These are phyloP conservation scores for Phlebopus sp. DNA, from an alignment of 1,284 basidiomycete species.

Conservation along the genomic window DNA sequence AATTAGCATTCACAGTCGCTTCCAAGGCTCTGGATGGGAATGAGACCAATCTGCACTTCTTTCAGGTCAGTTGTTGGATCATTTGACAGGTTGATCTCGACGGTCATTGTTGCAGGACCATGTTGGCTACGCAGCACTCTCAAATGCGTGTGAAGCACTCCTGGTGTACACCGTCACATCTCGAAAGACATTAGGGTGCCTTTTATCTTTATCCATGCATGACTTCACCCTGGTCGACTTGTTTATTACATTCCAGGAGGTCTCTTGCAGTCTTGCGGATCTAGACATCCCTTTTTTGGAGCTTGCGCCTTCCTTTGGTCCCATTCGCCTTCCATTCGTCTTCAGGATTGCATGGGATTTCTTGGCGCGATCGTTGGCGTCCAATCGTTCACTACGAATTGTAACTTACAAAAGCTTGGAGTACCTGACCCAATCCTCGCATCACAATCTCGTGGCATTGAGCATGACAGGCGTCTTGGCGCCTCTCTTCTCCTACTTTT, in stretches of 20 bases:
- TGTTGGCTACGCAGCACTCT: constrained; percentile 64
- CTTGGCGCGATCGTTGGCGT: constrained; percentile 30
- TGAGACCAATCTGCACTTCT: constrained; percentile 57
- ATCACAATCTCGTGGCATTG: constrained; percentile 66
- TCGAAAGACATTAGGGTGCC: constrained; percentile 56
- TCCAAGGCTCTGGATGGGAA: constrained; percentile 62
- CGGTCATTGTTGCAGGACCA: constrained; percentile 41
- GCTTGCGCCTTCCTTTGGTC: constrained; percentile 34
- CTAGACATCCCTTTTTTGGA: constrained; percentile 39
- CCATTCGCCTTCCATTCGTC: constrained; percentile 54
- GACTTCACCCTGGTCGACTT: constrained; percentile 56
- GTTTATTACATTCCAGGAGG: constrained; percentile 45
- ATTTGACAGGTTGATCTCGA: not conserved
- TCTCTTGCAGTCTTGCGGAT: constrained; percentile 33
- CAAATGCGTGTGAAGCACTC: constrained; percentile 52
- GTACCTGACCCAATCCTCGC: constrained; percentile 52
- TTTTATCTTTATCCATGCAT: constrained; percentile 60
- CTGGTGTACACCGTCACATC: constrained; percentile 45
- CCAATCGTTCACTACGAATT: constrained; percentile 41
- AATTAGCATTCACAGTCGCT: constrained; percentile 57
- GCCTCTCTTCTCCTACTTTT: constrained; percentile 45
- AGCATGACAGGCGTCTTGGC: constrained; percentile 54
- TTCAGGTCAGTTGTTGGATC: constrained; percentile 48
- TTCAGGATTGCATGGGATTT: constrained; percentile 54
- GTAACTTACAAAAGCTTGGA: constrained; percentile 61